phyloP scores from a whole-genome alignment of 164 flowering plant genomes.

The Annona cherimola region DNA sequence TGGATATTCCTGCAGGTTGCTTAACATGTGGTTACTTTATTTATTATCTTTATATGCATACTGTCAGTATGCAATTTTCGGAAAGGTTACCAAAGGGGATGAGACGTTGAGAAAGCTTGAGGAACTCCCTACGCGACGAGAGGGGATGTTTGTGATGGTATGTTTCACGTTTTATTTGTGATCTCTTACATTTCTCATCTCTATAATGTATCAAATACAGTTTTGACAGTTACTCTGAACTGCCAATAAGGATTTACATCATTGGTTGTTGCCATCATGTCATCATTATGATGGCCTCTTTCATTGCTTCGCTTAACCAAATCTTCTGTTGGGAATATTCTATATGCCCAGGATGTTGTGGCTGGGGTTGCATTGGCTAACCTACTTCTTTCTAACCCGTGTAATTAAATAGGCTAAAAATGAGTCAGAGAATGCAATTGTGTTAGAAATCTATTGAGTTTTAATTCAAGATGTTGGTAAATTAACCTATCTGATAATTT shows the following conservation, averaged over 20 bases:
- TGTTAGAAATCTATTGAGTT: too few relatives aligned
- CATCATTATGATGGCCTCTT: too few relatives aligned
- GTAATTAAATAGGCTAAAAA: too few relatives aligned
- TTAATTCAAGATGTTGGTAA: too few relatives aligned
- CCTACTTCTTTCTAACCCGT: too few relatives aligned
- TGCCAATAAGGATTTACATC: background rate
- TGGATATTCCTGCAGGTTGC: background rate
- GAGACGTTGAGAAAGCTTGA: conserved; percentile 87
- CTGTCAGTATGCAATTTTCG: conserved; percentile 90
- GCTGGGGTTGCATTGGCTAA: too few relatives aligned
- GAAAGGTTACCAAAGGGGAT: conserved; percentile 89
- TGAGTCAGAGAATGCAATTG: too few relatives aligned
- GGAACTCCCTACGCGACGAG: conserved; percentile 78
- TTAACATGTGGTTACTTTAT: background rate
- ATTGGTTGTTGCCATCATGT: too few relatives aligned
- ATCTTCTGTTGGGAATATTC: too few relatives aligned
- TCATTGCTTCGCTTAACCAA: too few relatives aligned
- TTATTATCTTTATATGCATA: conserved; percentile 2
- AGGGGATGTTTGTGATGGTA: conserved; percentile 98
- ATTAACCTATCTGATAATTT: too few relatives aligned
- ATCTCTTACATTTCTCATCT: background rate
- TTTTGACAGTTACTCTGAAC: background rate
- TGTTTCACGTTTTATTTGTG: conserved; percentile 8
- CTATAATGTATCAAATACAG: background rate
- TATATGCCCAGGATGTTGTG: too few relatives aligned